Evolutionary conservation across 208 protist species (phyloP).

Genomic region (Acanthamoeba triangularis): DNA sequence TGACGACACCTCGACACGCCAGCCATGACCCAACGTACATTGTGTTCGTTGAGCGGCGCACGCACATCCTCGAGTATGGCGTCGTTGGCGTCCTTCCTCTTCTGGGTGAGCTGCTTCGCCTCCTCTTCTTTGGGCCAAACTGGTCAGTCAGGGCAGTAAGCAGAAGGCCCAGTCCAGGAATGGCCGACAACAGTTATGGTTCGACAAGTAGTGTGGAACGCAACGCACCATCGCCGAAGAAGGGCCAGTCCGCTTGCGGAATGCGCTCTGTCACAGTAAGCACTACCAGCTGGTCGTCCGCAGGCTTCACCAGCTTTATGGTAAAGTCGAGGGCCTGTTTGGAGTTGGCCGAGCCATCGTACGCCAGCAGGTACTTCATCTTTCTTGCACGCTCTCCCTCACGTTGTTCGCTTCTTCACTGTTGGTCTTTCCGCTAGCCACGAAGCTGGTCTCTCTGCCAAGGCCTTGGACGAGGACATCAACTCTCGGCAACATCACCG

Average conservation of each 20-base stretch:
- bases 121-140: not conserved
- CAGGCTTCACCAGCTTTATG: not conserved
- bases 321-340: not conserved
- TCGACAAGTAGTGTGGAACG: not conserved
- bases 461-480: too few species aligned
- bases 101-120: not conserved
- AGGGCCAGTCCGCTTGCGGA: not conserved
- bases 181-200: too few species aligned
- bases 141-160: not conserved
- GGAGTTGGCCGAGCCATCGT: not conserved
- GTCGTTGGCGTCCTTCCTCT: slow-evolving; percentile 1
- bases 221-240: slow-evolving; percentile 20
- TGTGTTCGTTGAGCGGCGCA: not conserved
- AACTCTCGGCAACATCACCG: not conserved
- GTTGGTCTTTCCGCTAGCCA: too few species aligned
- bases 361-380: slow-evolving; percentile 48
- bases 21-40: too few species aligned
- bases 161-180: too few species aligned
- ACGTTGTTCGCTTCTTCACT: not conserved
- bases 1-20: too few species aligned
- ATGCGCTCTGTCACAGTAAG: not conserved
- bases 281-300: not conserved
- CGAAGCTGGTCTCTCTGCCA: too few species aligned
- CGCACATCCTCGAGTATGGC: not conserved
- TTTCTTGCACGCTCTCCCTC: not conserved